Evolutionary conservation across 371 early-diverging fungal species (phyloP).

Genomic region (Mucor indicus): DNA sequence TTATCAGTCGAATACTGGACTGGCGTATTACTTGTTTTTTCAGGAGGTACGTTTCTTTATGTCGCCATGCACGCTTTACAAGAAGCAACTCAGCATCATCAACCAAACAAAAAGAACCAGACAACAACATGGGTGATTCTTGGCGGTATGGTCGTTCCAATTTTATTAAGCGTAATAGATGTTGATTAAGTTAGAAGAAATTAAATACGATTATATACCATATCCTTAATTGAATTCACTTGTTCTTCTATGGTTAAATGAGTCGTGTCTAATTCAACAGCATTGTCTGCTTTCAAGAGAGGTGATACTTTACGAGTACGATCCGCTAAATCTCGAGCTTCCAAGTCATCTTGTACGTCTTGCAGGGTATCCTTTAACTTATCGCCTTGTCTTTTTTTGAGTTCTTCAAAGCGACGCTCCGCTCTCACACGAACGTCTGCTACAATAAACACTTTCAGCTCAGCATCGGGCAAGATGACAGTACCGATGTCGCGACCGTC

Average conservation of each 20-base stretch:
- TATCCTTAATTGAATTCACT: conserved; percentile 64
- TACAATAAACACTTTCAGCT: conserved; percentile 85
- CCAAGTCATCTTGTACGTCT: conserved; percentile 59
- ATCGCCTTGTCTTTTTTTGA: conserved; percentile 25
- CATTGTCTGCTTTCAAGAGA: conserved; percentile 75
- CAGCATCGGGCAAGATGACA: conserved; percentile 84
- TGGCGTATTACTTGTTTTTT: conserved; percentile 77
- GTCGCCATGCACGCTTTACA: conserved; percentile 73
- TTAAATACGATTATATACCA: conserved; percentile 28
- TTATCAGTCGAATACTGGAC: conserved; percentile 70
- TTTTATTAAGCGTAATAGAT: conserved; percentile 28
- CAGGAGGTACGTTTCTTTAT: conserved; percentile 89
- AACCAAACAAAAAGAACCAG: conserved; percentile 1
- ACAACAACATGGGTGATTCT: conserved; percentile 13
- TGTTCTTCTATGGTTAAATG: conserved; percentile 72
- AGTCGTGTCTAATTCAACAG: conserved; percentile 82
- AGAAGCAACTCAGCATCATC: conserved; percentile 24
- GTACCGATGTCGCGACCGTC: conserved; percentile 96
- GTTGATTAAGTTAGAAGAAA: conserved; percentile 15
- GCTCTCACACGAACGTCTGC: conserved; percentile 80
- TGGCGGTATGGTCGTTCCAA: conserved; percentile 35
- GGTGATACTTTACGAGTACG: conserved; percentile 74
- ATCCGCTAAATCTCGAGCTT: conserved; percentile 77
- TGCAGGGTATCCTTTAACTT: conserved; percentile 38
- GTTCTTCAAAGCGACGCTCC: conserved; percentile 69